A percentile compares a stretch with the other conserved stretches of the same genome.
Conservation (phyloP, 345 rosid species). For the Gossypium ekmanianum region DNA sequence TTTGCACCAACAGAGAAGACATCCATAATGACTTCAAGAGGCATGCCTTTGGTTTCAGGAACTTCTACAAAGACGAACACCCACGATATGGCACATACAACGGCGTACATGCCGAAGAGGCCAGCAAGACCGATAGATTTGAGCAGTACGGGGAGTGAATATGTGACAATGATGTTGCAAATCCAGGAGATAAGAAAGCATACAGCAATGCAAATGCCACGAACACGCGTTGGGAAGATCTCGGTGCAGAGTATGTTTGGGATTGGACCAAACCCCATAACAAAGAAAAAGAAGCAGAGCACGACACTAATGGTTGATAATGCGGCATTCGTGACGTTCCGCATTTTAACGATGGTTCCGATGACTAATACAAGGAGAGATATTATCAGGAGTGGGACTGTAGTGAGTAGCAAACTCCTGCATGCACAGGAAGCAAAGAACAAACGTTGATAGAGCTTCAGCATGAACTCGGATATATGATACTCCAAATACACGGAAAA, state of each 20-base stretch:
- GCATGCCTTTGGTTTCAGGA: slow-evolving; percentile 98
- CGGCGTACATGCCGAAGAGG: slow-evolving; percentile 69
- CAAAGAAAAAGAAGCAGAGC: slow-evolving; percentile 79
- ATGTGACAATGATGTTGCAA: slow-evolving; percentile 73
- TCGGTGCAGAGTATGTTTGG: slow-evolving; percentile 95
- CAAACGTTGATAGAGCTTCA: background rate
- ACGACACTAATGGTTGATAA: slow-evolving; percentile 64
- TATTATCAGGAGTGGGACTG: slow-evolving; percentile 65
- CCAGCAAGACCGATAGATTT: slow-evolving; percentile 73
- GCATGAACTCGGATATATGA: background rate
- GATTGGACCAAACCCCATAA: slow-evolving; percentile 95
- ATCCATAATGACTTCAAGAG: slow-evolving; percentile 90
- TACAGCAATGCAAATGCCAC: slow-evolving; percentile 87
- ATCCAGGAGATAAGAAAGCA: slow-evolving; percentile 86
- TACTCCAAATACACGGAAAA: background rate
- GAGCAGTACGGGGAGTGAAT: slow-evolving; percentile 77
- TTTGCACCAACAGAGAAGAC: slow-evolving; percentile 81
- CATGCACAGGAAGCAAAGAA: slow-evolving; percentile 8
- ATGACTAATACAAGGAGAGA: slow-evolving; percentile 61
- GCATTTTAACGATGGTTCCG: slow-evolving; percentile 45
- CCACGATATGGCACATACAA: slow-evolving; percentile 63
- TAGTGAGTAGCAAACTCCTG: slow-evolving; percentile 82
- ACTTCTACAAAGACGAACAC: slow-evolving; percentile 69
- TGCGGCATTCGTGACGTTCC: slow-evolving; percentile 48
- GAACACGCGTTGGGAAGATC: slow-evolving; percentile 90